Conservation (phyloP, 1,284 basidiomycete species). For the Trichosporon sp. region DNA sequence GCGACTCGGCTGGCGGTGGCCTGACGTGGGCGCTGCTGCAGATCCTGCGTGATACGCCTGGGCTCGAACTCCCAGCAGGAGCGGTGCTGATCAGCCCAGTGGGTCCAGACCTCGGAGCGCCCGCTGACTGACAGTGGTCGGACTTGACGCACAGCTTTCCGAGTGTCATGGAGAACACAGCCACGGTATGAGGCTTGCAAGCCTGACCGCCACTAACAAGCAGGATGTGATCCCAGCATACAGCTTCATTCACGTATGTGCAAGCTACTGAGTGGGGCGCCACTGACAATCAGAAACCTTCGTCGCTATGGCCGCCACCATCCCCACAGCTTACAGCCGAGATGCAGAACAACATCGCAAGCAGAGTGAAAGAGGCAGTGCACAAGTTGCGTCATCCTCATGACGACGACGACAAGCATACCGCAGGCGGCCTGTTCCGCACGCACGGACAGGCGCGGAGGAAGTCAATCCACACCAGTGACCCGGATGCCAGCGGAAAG, state of each 20-base stretch:
- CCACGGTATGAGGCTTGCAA: constrained; percentile 55
- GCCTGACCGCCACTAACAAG: constrained; percentile 5
- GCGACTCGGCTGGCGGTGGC: constrained; percentile 93
- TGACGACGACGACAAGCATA: background rate
- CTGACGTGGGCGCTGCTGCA: constrained; percentile 78
- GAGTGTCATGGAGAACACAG: constrained; percentile 71
- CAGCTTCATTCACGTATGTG: constrained; percentile 46
- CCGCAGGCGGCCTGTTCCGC: background rate
- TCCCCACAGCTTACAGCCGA: constrained; percentile 61
- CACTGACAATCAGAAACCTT: constrained; percentile 62
- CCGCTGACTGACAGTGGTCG: constrained; percentile 44
- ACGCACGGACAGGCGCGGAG: too few relatives aligned
- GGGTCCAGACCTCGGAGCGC: constrained; percentile 6
- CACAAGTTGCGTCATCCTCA: background rate
- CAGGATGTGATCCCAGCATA: constrained; percentile 64
- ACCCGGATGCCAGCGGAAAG: background rate
- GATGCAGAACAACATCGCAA: constrained; percentile 61
- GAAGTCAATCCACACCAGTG: constrained; percentile 8
- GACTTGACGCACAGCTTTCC: constrained; percentile 94
- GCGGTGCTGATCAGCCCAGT: constrained; percentile 73
- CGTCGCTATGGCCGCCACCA: constrained; percentile 85
- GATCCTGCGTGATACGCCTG: constrained; percentile 74
- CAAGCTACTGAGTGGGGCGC: background rate
- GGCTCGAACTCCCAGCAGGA: constrained; percentile 76
- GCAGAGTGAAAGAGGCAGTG: constrained; percentile 57